Percentiles rank a stretch among this genome's conserved stretches.
Conservation (phyloP, 2,329 filamentous ascomycete genomes). For the Pseudogymnoascus sp. region DNA sequence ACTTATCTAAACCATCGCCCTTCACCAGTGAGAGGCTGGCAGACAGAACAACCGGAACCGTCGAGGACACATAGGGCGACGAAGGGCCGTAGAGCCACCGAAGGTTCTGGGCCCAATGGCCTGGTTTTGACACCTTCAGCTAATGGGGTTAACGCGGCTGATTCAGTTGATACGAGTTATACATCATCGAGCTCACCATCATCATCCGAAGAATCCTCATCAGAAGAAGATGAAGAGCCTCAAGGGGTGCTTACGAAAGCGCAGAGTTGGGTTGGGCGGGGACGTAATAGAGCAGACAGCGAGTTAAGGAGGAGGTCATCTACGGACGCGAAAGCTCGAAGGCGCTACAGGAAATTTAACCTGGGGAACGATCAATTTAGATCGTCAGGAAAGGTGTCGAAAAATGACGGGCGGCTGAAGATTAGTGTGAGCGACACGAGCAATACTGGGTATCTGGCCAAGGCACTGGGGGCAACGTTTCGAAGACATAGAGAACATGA, state of each 20-base stretch:
- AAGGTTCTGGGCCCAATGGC: not conserved
- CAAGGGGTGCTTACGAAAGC: not conserved
- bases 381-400: slow-evolving; percentile 56
- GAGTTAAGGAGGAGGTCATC: not conserved
- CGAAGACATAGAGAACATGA: slow-evolving; percentile 40
- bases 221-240: not conserved
- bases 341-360: slow-evolving; percentile 43
- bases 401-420: slow-evolving; percentile 59
- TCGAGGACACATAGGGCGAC: not conserved
- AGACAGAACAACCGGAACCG: not conserved
- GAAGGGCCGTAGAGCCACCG: not conserved
- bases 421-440: slow-evolving; percentile 65
- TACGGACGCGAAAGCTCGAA: not conserved
- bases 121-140: not conserved
- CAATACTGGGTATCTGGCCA: slow-evolving; percentile 63
- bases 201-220: not conserved
- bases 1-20: not conserved
- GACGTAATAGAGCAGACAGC: not conserved
- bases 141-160: not conserved
- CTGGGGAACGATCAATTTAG: slow-evolving; percentile 56
- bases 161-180: not conserved
- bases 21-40: not conserved
- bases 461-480: slow-evolving; percentile 58
- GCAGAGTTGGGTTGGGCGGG: not conserved
- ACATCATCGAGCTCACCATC: not conserved